Percentiles rank a stretch among this genome's conserved stretches.
phyloP scores from a whole-genome alignment of 495 filamentous ascomycete species.

The Penicillium maclennaniae region DNA sequence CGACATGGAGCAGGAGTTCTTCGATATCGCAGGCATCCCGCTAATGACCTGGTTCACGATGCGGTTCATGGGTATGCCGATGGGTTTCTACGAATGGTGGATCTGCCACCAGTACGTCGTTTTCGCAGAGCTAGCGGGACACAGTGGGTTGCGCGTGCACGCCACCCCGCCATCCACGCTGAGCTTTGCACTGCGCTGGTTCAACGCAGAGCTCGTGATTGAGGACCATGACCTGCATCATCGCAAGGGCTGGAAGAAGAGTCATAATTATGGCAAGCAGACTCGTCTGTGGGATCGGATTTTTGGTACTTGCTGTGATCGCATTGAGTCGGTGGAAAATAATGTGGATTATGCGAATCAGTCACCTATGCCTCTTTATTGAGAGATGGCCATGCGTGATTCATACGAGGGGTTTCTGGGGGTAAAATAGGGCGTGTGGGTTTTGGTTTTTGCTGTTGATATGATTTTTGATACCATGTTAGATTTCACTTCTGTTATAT shows the following conservation, averaged over 20 bases:
- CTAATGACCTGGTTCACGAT: slow-evolving; percentile 34
- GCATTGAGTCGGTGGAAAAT: slow-evolving; percentile 24
- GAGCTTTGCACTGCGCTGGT: slow-evolving; percentile 24
- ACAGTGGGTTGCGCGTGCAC: slow-evolving; percentile 34
- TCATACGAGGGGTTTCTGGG: background rate
- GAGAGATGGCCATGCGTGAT: background rate
- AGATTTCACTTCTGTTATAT: background rate
- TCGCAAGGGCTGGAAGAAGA: slow-evolving; percentile 40
- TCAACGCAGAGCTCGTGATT: slow-evolving; percentile 33
- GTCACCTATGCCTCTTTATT: slow-evolving; percentile 30
- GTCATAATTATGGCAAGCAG: slow-evolving; percentile 40
- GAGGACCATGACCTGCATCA: slow-evolving; percentile 42
- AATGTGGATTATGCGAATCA: slow-evolving; percentile 35
- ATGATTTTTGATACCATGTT: background rate
- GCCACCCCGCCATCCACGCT: slow-evolving; percentile 29
- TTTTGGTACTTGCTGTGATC: slow-evolving; percentile 33
- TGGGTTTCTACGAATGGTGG: slow-evolving; percentile 44
- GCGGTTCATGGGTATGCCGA: slow-evolving; percentile 30
- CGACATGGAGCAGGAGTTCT: slow-evolving; percentile 37
- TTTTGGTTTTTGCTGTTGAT: background rate
- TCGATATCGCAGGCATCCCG: slow-evolving; percentile 35
- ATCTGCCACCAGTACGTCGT: slow-evolving; percentile 38
- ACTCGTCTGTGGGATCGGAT: slow-evolving; percentile 40
- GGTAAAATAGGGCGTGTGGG: background rate
- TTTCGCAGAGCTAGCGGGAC: slow-evolving; percentile 33